Evolutionary conservation across 208 protist species (phyloP), one percentile per base, ranked within the genome.

Genomic region (Naegleria gruberi): DNA sequence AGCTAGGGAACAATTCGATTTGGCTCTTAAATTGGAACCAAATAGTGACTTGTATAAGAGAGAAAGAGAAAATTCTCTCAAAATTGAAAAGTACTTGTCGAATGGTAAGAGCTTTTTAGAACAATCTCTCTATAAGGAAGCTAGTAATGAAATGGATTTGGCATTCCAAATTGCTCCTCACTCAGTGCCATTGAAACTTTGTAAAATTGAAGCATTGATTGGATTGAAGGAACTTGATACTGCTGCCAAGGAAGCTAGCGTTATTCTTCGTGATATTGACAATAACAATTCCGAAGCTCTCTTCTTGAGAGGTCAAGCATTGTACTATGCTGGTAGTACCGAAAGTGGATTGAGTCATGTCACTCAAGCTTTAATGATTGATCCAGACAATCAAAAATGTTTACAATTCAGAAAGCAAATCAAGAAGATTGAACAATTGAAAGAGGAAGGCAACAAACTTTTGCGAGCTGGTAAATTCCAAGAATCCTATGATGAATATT

Each of bases 401-500:
- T 2, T 91, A 82, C 42, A 90, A 12, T 89, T 89, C 5, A 89
- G 47, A 89, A 89, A 89, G 10, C 8, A 40, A 73, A 41, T 65
- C 26, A 77, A 45, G 41, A 26, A 45, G n/a, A 43, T 77, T 37
- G 86, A 91, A 40, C 6, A 51, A 43, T 42, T 91, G 26, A 97
- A 94, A 91, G 88, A 92, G 57, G 90, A 93, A 55, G 96, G 96
- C 30, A 98, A 97, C 90, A 93, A 94, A 82, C 92, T 93, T n/a
- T 97, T 96, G 83, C 89, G 89, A 23, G 92, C 92, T 37, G 96
- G 95, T 90, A 92, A 93, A 37, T 97, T 92, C 90, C 92, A 91
- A 85, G 94, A 95, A 89, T 96, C 96, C 4, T 93, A 96, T 55
- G 90, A 95, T 42, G 93, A 92, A 87, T 97, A 97, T 92, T 93